Conservation (phyloP, 148 eudicot species). For the Amaranthus hypochondriacus region DNA sequence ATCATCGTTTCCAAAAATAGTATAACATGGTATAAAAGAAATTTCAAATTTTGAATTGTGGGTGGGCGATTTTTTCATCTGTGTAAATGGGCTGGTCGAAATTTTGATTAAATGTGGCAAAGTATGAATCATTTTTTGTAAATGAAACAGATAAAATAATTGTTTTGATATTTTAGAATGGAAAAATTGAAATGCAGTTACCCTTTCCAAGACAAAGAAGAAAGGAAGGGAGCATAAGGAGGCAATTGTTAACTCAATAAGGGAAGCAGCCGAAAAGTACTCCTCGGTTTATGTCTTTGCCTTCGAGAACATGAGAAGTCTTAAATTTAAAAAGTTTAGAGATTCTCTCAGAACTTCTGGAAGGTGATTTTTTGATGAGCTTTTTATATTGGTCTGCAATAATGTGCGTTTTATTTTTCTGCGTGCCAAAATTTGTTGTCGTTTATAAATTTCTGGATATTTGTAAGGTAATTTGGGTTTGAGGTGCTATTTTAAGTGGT, state of each 20-base stretch:
- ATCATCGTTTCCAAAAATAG: too few species aligned
- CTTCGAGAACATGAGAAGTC: conserved; percentile 91
- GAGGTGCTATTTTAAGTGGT: neutral
- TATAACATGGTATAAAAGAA: too few species aligned
- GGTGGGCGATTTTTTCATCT: neutral
- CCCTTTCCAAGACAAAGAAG: conserved; percentile 91
- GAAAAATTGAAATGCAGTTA: conserved; percentile 43
- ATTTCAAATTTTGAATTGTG: neutral
- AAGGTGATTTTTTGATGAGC: conserved; percentile 36
- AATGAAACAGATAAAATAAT: neutral
- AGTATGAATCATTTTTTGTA: neutral
- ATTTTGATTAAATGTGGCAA: neutral
- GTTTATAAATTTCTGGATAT: neutral
- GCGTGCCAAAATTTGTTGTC: neutral
- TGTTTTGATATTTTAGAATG: neutral
- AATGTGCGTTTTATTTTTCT: neutral
- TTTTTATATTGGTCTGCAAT: neutral
- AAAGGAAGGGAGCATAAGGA: conserved; percentile 85
- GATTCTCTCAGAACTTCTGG: conserved; percentile 67
- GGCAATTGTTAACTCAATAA: conserved; percentile 52
- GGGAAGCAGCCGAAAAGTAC: conserved; percentile 67
- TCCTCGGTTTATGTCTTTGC: conserved; percentile 60
- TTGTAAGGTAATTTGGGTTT: neutral
- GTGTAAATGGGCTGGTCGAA: neutral
- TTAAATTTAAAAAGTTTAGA: conserved; percentile 86